Evolutionary conservation across 352 stramenopile species (phyloP).

Genomic region (Globisporangium mamillatum): DNA sequence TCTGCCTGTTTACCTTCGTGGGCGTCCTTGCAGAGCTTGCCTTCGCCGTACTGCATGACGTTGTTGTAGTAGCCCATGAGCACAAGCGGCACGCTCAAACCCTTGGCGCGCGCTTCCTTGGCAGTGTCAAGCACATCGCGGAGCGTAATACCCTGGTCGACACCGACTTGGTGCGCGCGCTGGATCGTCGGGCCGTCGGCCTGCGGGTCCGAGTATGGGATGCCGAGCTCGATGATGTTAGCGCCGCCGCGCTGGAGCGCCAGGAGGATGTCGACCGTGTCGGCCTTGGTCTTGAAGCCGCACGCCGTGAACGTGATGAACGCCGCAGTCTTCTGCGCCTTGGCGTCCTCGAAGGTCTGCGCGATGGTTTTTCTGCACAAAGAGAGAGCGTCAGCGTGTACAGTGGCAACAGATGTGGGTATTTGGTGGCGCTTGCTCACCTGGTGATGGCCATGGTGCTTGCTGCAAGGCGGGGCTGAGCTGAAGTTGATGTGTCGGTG

Average conservation of each 20-base stretch:
- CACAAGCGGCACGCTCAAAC: slow-evolving; percentile 94
- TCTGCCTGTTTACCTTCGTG: slow-evolving; percentile 46
- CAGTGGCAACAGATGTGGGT: too few species aligned
- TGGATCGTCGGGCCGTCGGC: slow-evolving; percentile 98
- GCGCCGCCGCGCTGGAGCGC: slow-evolving; percentile 95
- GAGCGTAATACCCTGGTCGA: slow-evolving; percentile 93
- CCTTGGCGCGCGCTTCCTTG: slow-evolving; percentile 84
- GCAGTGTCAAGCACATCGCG: slow-evolving; percentile 93
- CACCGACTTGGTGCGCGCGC: slow-evolving; percentile 91
- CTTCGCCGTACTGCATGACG: slow-evolving; percentile 95
- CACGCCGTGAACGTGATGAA: slow-evolving; percentile 98
- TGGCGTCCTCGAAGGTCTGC: slow-evolving; percentile 62
- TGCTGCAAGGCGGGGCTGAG: not conserved
- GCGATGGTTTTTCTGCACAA: slow-evolving; percentile 51
- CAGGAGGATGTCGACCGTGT: slow-evolving; percentile 96
- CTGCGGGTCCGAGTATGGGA: slow-evolving; percentile 98
- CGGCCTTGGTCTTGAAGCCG: slow-evolving; percentile 91
- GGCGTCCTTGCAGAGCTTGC: slow-evolving; percentile 84
- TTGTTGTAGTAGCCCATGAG: slow-evolving; percentile 99
- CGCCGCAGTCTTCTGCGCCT: slow-evolving; percentile 76
- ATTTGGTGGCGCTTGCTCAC: not conserved
- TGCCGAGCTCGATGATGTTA: slow-evolving; percentile 95
- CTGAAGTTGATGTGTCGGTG: slow-evolving; percentile 1
- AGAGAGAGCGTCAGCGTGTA: not conserved
- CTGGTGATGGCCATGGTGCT: slow-evolving; percentile 1